Base-by-base conservation (phyloP, 2,329 filamentous ascomycete species). In the Colletotrichum falcatum region DNA sequence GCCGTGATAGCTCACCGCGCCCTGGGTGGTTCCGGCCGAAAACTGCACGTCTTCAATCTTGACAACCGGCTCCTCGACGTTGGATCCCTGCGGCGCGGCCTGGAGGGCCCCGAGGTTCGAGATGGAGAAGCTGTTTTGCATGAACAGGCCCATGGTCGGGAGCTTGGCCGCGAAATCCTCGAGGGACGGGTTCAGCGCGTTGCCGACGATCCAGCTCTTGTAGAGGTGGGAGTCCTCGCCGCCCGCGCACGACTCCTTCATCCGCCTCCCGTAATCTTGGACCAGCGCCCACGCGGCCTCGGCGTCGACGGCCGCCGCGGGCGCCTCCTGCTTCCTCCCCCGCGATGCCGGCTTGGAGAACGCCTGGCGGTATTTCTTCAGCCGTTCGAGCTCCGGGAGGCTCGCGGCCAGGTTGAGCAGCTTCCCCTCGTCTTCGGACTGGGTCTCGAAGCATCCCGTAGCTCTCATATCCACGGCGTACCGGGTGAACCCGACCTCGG, bases 401-500 rank as follows among this genome's bases (percentile, higher is more conserved):
- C 69, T 70, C 14, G 60, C 66, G 16, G 66, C 69, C 2, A 70
- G 28, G 49, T 70, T 71, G 20, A 71, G 44, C n/a, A 65, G 37
- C 12, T 64, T 70, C 1, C 69, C 69, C 3, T 61, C 59, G 2
- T 39, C 54, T 8, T 55, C 54, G 1, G 65, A 44, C 5, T 48
- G 1, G 8, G 62, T 51, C 3, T 70, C 65, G 35, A 71, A 53
- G 46, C 60, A 42, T 0, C 65, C 60, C 0, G 62, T 55, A 4
- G 48, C 59, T 7, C 77, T 12, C 83, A 82, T 76, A 81, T 86
- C 74, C 80, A 86, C 74, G 65, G 61, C 4, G 76, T 86, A 54
- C 1, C 69, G 65, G 6, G 65, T 69, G 7, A 71, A 71, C 0
- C 69, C 69, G 2, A 77, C 64, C 49, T 73, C 74, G 0, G 76